Conservation (phyloP, 345 rosid genomes). For the Gossypium bickii region DNA sequence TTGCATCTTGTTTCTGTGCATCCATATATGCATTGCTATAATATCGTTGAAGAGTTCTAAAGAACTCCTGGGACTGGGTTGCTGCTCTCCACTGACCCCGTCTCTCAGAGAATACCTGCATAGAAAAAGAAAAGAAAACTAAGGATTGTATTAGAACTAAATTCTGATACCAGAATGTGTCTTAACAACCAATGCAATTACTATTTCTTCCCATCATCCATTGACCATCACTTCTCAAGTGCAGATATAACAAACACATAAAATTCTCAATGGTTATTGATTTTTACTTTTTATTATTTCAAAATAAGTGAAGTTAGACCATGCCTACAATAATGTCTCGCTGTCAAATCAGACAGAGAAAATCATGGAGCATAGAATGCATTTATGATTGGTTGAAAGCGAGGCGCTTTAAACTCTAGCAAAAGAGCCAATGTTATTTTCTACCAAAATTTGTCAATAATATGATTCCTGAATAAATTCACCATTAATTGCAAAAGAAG, state of each 20-base stretch:
- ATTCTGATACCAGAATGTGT: neutral
- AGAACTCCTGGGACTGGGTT: slow-evolving; percentile 96
- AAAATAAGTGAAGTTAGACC: neutral
- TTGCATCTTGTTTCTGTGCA: slow-evolving; percentile 88
- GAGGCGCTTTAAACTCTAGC: neutral
- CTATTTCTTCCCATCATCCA: neutral
- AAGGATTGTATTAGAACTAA: neutral
- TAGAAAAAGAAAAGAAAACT: slow-evolving; percentile 20
- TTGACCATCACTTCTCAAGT: neutral
- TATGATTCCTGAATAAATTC: neutral
- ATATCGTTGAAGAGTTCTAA: slow-evolving; percentile 91
- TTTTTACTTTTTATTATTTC: neutral
- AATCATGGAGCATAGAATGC: neutral
- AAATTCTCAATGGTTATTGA: neutral
- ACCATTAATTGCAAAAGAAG: neutral
- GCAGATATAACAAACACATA: neutral
- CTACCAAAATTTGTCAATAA: neutral
- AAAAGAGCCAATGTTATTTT: neutral
- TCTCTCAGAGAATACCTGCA: slow-evolving; percentile 84
- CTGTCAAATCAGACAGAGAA: neutral
- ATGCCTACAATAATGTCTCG: neutral
- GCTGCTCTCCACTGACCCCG: slow-evolving; percentile 99
- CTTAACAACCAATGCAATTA: neutral
- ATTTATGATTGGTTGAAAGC: neutral
- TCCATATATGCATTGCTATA: slow-evolving; percentile 97